phyloP scores from a whole-genome alignment of 1,284 basidiomycete species.

The Cutaneotrichosporon mucoides region DNA sequence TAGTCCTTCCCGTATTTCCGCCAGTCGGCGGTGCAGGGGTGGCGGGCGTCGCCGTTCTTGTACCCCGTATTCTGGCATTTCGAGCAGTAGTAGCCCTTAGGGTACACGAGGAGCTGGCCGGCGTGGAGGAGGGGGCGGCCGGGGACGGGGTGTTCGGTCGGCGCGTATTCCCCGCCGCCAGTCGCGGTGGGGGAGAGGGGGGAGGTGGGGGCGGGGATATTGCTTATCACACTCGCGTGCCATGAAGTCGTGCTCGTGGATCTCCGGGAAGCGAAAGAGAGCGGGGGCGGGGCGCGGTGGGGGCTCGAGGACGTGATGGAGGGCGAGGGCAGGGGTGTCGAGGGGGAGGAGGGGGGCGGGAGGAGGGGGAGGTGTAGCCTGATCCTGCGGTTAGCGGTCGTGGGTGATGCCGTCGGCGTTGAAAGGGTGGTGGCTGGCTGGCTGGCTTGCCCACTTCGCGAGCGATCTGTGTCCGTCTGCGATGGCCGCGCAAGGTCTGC shows the following conservation, averaged over 20 bases:
- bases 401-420: too few relatives aligned
- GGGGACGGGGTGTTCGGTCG: constrained; percentile 41
- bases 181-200: constrained; percentile 6
- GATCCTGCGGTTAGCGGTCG: too few relatives aligned
- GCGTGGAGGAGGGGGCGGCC: constrained; percentile 41
- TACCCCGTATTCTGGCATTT: constrained; percentile 49
- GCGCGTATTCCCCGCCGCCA: constrained; percentile 16
- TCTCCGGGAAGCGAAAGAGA: constrained; percentile 59
- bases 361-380: not conserved
- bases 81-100: constrained; percentile 35
- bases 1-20: constrained; percentile 45
- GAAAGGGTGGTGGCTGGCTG: too few relatives aligned
- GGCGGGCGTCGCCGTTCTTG: constrained; percentile 40
- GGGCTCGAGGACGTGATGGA: constrained; percentile 46
- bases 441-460: too few relatives aligned
- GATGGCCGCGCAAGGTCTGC: too few relatives aligned
- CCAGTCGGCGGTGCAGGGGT: constrained; percentile 42
- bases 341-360: constrained; percentile 2
- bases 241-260: constrained; percentile 79
- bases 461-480: too few relatives aligned
- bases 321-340: constrained; percentile 18
- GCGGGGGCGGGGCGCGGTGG: constrained; percentile 40
- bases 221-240: constrained; percentile 69
- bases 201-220: constrained; percentile 56
- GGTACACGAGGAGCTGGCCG: constrained; percentile 45